These are phyloP conservation scores for Rhizomucor pusillus DNA, from an alignment of 371 early-diverging fungal genomes.

Conservation along the genomic window DNA sequence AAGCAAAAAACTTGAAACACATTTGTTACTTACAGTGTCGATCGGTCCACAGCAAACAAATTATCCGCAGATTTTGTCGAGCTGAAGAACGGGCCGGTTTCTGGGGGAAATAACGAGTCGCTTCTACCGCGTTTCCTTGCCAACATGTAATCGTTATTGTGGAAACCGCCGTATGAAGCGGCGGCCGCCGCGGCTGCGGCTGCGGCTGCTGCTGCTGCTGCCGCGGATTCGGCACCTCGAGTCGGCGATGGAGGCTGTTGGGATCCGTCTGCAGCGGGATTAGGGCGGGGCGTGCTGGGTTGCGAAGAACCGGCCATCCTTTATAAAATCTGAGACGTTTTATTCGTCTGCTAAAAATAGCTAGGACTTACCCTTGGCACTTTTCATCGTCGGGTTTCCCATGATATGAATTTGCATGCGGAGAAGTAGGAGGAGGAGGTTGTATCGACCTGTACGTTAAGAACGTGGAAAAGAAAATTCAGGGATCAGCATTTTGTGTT, in stretches of 20 bases:
- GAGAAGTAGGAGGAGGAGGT: background rate
- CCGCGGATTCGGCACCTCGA: conserved; percentile 1
- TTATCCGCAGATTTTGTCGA: conserved; percentile 53
- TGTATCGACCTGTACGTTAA: background rate
- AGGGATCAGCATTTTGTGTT: background rate
- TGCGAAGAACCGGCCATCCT: conserved; percentile 48
- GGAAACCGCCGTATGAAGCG: conserved; percentile 28
- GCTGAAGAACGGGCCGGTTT: conserved; percentile 50
- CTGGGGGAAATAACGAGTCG: conserved; percentile 22
- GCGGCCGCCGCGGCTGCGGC: conserved; percentile 18
- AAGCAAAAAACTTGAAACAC: background rate
- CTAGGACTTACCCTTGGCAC: background rate
- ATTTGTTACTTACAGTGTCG: conserved; percentile 31
- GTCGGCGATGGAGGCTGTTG: conserved; percentile 21
- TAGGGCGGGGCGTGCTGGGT: conserved; percentile 49
- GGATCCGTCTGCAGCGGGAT: conserved; percentile 10
- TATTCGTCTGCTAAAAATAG: background rate
- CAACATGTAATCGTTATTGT: conserved; percentile 19
- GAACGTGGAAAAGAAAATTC: background rate
- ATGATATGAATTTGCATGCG: too few species aligned
- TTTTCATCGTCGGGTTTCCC: background rate
- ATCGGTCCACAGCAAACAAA: conserved; percentile 47
- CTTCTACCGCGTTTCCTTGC: conserved; percentile 33
- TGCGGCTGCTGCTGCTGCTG: conserved; percentile 10
- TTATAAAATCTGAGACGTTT: background rate